Percentiles rank a stretch among this genome's conserved stretches.
Conservation (phyloP, 2,329 filamentous ascomycete genomes). For the Bimuria novae-zelandiae region DNA sequence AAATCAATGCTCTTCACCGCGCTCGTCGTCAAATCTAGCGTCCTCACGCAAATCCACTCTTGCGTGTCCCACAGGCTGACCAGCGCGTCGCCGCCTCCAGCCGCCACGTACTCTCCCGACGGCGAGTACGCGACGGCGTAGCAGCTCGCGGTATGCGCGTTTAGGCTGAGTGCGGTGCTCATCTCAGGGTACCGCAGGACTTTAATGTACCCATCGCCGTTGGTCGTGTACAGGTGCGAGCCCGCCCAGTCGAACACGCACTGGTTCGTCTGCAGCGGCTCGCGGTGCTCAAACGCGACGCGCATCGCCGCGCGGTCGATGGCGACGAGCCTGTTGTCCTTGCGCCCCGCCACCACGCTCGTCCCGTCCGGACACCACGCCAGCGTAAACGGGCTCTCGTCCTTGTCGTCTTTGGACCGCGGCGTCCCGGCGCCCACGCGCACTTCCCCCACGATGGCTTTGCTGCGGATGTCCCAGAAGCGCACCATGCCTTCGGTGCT, state of each 20-base stretch:
- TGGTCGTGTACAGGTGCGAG: conserved; percentile 71
- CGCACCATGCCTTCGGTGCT: conserved; percentile 74
- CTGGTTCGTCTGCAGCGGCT: conserved; percentile 70
- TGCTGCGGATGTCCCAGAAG: conserved; percentile 80
- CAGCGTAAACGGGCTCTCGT: conserved; percentile 69
- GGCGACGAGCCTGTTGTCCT: conserved; percentile 66
- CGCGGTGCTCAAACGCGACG: conserved; percentile 63
- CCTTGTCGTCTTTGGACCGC: neutral
- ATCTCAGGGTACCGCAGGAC: conserved; percentile 59
- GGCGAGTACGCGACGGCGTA: conserved; percentile 72
- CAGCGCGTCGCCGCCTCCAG: conserved; percentile 75
- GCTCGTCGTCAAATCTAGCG: conserved; percentile 69
- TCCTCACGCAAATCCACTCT: conserved; percentile 76
- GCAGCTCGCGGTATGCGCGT: conserved; percentile 75
- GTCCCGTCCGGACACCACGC: conserved; percentile 75
- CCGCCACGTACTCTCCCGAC: conserved; percentile 71
- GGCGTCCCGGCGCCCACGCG: conserved; percentile 44
- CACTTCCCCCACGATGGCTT: conserved; percentile 71
- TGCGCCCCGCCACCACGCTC: conserved; percentile 72
- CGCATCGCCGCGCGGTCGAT: conserved; percentile 64
- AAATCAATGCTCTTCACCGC: conserved; percentile 75
- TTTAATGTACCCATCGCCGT: conserved; percentile 70
- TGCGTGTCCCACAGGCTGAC: conserved; percentile 78
- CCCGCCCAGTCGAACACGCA: conserved; percentile 76
- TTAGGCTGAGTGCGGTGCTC: conserved; percentile 61